Evolutionary conservation across 192 early-diverging fungal genomes (phyloP), one percentile per base, ranked within the genome.

Genomic region (Coemansia sp.): DNA sequence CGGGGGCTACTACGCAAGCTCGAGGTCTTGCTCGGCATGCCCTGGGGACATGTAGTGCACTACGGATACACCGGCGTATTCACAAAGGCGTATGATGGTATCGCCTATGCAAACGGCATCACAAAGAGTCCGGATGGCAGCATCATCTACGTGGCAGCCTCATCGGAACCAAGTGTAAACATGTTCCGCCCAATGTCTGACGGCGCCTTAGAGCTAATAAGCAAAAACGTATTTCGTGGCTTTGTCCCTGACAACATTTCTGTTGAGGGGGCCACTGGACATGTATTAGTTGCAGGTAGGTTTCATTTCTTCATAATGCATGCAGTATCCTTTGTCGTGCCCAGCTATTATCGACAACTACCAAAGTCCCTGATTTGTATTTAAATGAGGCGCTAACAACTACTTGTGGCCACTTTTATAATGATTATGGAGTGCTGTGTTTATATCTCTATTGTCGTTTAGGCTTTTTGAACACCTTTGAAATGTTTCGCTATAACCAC

Each of bases 211-310:
- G 64, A 55, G 56, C 35, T 65, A 11, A 49, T 76, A 46, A 59
- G 67, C 36, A 76, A 76, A 65, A 67, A 48, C 6, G 58, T 62
- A 35, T 82, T 82, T 44, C 39, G 61, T 8, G 62, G 48, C 38
- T 76, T 82, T 76, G 71, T 82, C 18, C 79, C 79, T 4, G 79
- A 82, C 65, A 82, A 82, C 60, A 60, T 82, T n/a, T 82, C 74
- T 8, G 79, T 82, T 6, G 79, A 82, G 46, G 60, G 49, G 10
- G 58, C 66, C 36, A 73, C 79, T 33, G 79, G 79, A 7, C 67
- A 76, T 30, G 20, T 82, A 63, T 53, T 76, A 34, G 79, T 82
- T 49, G 71, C 79, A 73, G 79, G 79, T 82, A 82, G 70, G 78
- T 55, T 20, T 30, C 30, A 30, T 30, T 30, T 30, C 30, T 30